Evolutionary conservation across 345 rosid species (phyloP), one percentile per base, ranked within the genome.

Genomic region (Citropsis articulata): DNA sequence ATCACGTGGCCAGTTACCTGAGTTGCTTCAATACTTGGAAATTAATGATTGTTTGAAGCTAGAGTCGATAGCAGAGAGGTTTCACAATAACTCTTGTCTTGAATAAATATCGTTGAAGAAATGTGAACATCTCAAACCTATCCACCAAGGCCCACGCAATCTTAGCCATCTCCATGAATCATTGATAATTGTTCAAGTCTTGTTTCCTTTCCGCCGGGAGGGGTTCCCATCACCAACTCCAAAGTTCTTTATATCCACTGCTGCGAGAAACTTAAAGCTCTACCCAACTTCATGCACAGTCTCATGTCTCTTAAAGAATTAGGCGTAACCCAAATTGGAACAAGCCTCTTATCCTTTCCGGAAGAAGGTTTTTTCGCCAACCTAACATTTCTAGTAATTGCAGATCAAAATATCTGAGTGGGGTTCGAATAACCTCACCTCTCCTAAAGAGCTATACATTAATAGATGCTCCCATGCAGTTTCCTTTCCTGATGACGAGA

Each of bases 351-450:
- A n/a, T 79, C 73, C 19, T 79, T 79, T 31, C 81, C 78, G 0
- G 69, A 68, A 56, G 73, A 79, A 24, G 81, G 76, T 27, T 69
- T 77, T n/a, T 70, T 76, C 2, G 56, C 73, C 55, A 68, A 30
- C 78, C 35, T 79, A 35, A 72, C 12, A 65, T 62, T 63, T 55
- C 80, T 83, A 31, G 2, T 3, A 30, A 69, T 73, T 59, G 6
- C 12, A 5, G 35, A 36, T 25, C 66, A 72, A 45, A 28, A 55
- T n/a, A 62, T 71, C n/a, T 14, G 53, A 50, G 7, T 80, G 81
- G 81, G 83, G 81, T 4, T 72, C 77, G 68, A 64, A 80, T 66
- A 80, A 40, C 3, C 70, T 83, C 35, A 61, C 36, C 25, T 77
- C 69, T 53, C 81, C 73, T 9, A 31, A 13, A 22, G 5, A 2